Base-by-base conservation (phyloP, 73 alveolate species). In the Paramecium tetraurelia region DNA sequence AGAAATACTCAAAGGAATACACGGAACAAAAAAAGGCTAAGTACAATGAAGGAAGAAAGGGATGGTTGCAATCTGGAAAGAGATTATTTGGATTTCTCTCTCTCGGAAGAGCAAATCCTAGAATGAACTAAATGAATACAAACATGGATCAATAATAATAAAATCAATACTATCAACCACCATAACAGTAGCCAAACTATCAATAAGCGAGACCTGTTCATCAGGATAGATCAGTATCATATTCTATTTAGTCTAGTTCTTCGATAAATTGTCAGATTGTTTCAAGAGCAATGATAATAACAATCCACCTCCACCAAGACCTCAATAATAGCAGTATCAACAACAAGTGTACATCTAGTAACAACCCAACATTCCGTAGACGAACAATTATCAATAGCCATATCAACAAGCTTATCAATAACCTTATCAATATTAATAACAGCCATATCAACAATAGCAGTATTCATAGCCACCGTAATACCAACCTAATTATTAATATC, bases 21-120 rank as follows among this genome's bases (percentile, higher is more conserved):
- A 44, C 21, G 3, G 5, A 80, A 5, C 3, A 80, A 48, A 40
- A 33, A 7, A 80, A 80, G 14, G 90, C 46, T 5, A 16, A 80
- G 46, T 80, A 80, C 46, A 48, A 80, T 43, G 90, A 80, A 1
- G 57, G 48, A 18, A 41, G 90, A 80, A 80, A 80, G 38, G 72
- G 90, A 1, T 80, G 90, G 90, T 44, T 80, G 24, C 16, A 40
- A 31, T 43, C 76, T 12, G 72, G 90, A 18, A 80, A 80, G 57
- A 80, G 90, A 80, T 80, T 80, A 35, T 44, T 14, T 10, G 90
- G 90, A 80, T 80, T 40, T 80, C 57, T 80, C 11, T 41, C 76
- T 40, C 9, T 80, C 0, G 70, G 76, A 41, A 72, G 59, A 72
- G 72, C 46, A 44, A 80, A 80, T 44, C 77, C 70, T 43, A 80